Base-by-base conservation (phyloP, 202 grass and related monocot genomes). In the Carex arenaria region DNA sequence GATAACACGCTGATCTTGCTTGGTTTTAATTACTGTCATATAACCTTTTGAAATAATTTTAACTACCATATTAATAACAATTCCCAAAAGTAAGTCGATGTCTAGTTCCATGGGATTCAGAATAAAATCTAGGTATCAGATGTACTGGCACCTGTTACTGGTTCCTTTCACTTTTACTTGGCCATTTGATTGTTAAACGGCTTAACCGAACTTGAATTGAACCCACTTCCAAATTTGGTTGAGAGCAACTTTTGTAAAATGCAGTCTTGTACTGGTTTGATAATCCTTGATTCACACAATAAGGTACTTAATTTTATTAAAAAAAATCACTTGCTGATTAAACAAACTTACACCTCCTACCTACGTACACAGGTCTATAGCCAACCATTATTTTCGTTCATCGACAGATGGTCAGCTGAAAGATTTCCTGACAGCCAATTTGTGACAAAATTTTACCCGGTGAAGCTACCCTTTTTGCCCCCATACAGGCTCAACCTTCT, bases 351-450 rank as follows among this genome's bases (percentile, higher is more conserved):
- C 22, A 22, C 23, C 8, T 47, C 20, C 12, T 74, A 22, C 18
- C 12, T 61, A 80, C 18, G 5, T 61, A 80, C 67, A 76, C 76
- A 90, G 92, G 90, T 98, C 45, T 94, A 84, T 68, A 64, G 87
- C 85, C 95, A 95, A 82, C 95, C 95, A 23, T 85, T 92, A 75
- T 97, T 97, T 86, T 85, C 82, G 3, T 75, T 91, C 54, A 75
- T 72, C 9, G 92, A 97, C 26, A 87, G 80, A 60, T 88, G 85
- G 76, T 85, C 53, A 4, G 38, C 75, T 10, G 83, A 67, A 53
- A 89, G 52, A 62, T 86, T 86, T 72, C 88, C 88, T 6, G 28
- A 80, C 56, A 89, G 23, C 64, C 31, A 28, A 65, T 89, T 86
- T 15, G 83, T 89, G 19, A 84, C 59, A 57, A 81, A 86, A 73